These are phyloP conservation scores for Astragalus glycyphyllos DNA, from an alignment of 306 rosid species.

Conservation along the genomic window DNA sequence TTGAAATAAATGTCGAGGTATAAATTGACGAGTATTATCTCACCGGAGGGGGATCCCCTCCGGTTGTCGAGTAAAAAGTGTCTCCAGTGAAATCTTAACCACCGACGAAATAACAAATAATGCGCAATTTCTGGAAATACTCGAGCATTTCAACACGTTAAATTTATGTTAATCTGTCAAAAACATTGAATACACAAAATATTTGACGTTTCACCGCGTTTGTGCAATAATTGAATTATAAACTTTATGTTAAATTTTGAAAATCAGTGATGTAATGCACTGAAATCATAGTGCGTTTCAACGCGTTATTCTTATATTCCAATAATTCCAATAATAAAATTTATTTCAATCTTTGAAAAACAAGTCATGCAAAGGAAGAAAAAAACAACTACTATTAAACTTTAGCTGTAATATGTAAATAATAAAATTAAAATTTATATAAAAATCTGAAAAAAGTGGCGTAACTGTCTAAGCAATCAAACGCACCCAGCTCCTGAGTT, in stretches of 20 bases:
- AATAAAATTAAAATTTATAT: neutral
- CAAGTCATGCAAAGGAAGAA: neutral
- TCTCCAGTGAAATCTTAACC: no score
- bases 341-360: slow-evolving; percentile 11
- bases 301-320: neutral
- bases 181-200: neutral
- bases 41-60: no score
- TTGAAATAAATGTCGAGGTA: no score
- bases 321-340: neutral
- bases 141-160: neutral
- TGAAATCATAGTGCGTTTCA: neutral
- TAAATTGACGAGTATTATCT: no score
- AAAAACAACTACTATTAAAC: neutral
- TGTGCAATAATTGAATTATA: neutral
- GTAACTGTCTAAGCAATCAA: slow-evolving; percentile 6
- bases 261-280: neutral
- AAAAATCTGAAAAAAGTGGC: neutral
- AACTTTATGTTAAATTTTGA: neutral
- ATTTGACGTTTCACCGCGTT: neutral
- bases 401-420: neutral
- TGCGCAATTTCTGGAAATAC: neutral
- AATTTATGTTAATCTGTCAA: neutral
- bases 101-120: neutral
- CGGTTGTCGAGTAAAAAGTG: no score
- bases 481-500: no score